Base-by-base conservation (phyloP, 257 asterid species). In the Forsythia viridissima region DNA sequence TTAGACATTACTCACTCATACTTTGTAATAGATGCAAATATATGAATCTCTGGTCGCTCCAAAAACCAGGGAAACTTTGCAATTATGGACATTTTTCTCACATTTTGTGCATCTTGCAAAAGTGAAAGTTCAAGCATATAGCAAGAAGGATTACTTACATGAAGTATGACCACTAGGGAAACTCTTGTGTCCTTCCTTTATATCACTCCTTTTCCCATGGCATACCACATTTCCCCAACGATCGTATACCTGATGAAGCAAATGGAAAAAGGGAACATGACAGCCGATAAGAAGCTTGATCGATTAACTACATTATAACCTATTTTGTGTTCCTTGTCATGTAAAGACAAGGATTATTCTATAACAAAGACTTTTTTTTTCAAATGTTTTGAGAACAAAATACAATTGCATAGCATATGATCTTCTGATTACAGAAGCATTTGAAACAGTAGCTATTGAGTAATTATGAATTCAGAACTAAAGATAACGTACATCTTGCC, bases 131-230 rank as follows among this genome's bases (percentile, higher is more conserved):
- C 46, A 61, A 79, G 18, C 40, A 57, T 21, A 18, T 55, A 70
- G 37, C 51, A 55, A 48, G 7, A 66, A 34, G 70, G 57, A 70
- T 24, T 61, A 80, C 92, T 82, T 87, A 93, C 97, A 88, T 72
- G 96, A 91, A 80, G 97, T 85, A 65, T 93, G 97, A 52, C 98
- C 97, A 43, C 97, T 93, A n/a, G 98, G 97, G 83, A 93, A 93
- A 82, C 98, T 93, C 89, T 93, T 93, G 84, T 92, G 96, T 44
- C 98, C 97, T 90, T 92, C 98, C 86, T 84, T 92, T 67, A 92
- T 88, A 61, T 87, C 97, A 65, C 88, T 80, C 5, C 76, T 74
- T 21, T 89, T 82, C 43, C 98, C 98, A 72, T 89, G 93, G 80
- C 97, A 92, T 48, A 71, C 77, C 52, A 92, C 98, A 72, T 93